Base-by-base conservation (phyloP, 2,329 filamentous ascomycete species). In the Ascomycota sp. region DNA sequence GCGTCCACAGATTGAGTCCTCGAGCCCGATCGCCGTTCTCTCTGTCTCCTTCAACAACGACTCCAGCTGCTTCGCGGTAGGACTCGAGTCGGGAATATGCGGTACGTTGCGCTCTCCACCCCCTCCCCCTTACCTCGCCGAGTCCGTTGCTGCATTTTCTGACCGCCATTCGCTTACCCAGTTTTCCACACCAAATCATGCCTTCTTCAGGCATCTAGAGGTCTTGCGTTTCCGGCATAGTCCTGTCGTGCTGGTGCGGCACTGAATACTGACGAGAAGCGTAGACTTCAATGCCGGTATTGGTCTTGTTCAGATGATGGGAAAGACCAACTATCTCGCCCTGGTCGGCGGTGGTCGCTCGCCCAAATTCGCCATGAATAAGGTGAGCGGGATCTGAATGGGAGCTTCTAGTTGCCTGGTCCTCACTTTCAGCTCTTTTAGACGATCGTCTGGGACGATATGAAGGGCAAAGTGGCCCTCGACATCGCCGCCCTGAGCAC, bases 401-500 rank as follows among this genome's bases (percentile, higher is more conserved):
- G 24, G 24, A 25, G 7, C 13, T 9, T 9, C 9, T 12, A 3
- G 13, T 8, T 9, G 26, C n/a, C 8, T 26, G 11, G n/a, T 32
- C 33, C 33, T 21, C 16, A 6, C 29, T 29, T 7, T 10, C 31
- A 7, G 7, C 8, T 8, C 12, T 10, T 21, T 9, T 37, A 76
- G 70, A 66, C 84, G 33, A 73, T 91, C 41, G 79, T 95, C 44
- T 95, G 84, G 84, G 84, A 98, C 52, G 82, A 92, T 46, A 65
- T 71, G 39, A 79, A 78, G 42, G 72, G 76, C 39, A 77, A 75
- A 41, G 55, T 62, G 7, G 72, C 76, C 7, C 64, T 80, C 10
- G 76, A 84, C 40, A 78, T 95, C 44, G 76, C 86, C 36, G 76
- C 84, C 39, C 68, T 80, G 37, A 83, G 80, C 13, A 71, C 78